These are phyloP conservation scores for Trichodelitschia bisporula DNA, from an alignment of 495 filamentous ascomycete genomes.

Conservation along the genomic window DNA sequence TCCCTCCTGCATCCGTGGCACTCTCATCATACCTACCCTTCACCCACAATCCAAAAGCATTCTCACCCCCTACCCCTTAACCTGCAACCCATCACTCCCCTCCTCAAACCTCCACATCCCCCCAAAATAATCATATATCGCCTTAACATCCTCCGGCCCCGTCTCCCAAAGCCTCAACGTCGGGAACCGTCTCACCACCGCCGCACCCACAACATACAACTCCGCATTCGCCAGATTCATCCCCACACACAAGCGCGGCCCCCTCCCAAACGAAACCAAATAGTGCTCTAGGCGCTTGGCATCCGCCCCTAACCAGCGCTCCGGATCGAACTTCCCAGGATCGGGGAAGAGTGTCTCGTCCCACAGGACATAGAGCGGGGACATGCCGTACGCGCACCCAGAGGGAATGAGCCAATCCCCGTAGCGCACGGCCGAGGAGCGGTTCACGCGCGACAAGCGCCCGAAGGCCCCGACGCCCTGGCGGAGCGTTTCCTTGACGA, in stretches of 20 bases:
- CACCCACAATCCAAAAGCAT: no score
- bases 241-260: conserved; percentile 22
- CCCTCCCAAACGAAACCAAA: conserved; percentile 21
- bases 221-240: conserved; percentile 18
- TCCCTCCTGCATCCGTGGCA: no score
- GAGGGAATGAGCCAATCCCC: conserved; percentile 1
- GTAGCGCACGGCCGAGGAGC: conserved; percentile 18
- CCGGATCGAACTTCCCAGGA: conserved; percentile 6
- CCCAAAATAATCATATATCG: conserved; percentile 13
- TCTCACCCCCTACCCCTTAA: no score
- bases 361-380: conserved; percentile 4
- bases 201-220: conserved; percentile 14
- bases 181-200: conserved; percentile 12
- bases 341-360: conserved; percentile 3
- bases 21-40: no score
- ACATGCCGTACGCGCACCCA: conserved; percentile 4
- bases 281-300: conserved; percentile 6
- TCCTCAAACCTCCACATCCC: not conserved
- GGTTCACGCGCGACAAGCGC: conserved; percentile 20
- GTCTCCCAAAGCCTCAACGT: conserved; percentile 18
- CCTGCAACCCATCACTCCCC: not conserved
- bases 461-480: conserved; percentile 18
- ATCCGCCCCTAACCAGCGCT: conserved; percentile 5
- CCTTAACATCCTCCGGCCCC: conserved; percentile 14
- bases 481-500: conserved; percentile 24